A percentile compares a stretch with the other conserved stretches of the same genome.
Conservation (phyloP, 169 alveolate species). For the Plasmodium gaboni region DNA sequence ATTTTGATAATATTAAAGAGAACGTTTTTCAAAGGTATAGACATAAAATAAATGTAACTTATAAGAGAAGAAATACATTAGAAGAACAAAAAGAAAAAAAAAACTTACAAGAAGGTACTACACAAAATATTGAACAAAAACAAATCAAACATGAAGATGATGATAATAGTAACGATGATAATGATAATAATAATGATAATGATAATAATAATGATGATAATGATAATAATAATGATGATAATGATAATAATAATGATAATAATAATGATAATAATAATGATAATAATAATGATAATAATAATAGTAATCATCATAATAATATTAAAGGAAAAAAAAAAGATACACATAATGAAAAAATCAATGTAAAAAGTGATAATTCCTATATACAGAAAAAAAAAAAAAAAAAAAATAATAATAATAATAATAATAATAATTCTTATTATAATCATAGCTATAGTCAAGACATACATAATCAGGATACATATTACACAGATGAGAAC, state of each 20-base stretch:
- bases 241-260: neutral
- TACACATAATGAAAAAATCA: neutral
- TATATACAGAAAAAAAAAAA: neutral
- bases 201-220: neutral
- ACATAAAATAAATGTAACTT: conserved; percentile 46
- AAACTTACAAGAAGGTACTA: neutral
- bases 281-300: neutral
- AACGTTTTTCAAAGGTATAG: conserved; percentile 42
- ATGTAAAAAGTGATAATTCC: neutral
- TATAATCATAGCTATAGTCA: neutral
- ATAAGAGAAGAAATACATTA: neutral
- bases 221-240: neutral
- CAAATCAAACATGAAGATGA: neutral
- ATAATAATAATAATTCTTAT: neutral
- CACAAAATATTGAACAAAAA: neutral
- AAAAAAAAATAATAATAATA: too few species aligned
- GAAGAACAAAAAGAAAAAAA: neutral
- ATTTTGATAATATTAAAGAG: conserved; percentile 31
- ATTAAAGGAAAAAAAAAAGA: neutral
- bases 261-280: neutral
- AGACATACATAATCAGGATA: neutral
- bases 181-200: neutral
- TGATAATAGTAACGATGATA: neutral
- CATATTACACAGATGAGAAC: conserved; percentile 9
- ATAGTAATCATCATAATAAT: neutral